phyloP scores from a whole-genome alignment of 2,329 filamentous ascomycete genomes.

The Curvularia eragrostidis region DNA sequence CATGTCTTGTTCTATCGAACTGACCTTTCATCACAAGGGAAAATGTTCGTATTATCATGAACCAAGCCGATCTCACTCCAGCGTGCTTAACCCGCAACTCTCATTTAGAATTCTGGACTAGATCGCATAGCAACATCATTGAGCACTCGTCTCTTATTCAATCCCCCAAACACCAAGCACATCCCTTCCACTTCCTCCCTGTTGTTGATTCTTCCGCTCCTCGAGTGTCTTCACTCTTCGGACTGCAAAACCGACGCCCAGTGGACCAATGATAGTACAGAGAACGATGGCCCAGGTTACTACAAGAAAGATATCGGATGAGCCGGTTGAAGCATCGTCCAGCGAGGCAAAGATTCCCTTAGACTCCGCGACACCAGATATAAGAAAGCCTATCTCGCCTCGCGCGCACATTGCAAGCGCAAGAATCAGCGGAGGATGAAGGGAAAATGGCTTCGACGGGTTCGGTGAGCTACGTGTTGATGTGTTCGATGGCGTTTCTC shows the following conservation, averaged over 20 bases:
- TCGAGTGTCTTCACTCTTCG: conserved; percentile 55
- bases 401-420: conserved; percentile 75
- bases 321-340: conserved; percentile 18
- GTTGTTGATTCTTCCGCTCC: conserved; percentile 35
- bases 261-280: conserved; percentile 62
- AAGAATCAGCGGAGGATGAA: conserved; percentile 72
- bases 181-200: conserved; percentile 48
- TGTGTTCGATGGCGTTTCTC: not conserved
- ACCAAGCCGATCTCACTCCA: no score
- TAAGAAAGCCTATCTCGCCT: conserved; percentile 82
- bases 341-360: conserved; percentile 55
- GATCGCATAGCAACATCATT: not conserved
- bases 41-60: no score
- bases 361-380: conserved; percentile 70
- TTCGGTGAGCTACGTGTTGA: conserved; percentile 23
- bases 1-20: no score
- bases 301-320: conserved; percentile 59
- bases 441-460: conserved; percentile 61
- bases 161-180: conserved; percentile 57
- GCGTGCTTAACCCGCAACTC: no score
- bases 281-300: conserved; percentile 65
- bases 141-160: conserved; percentile 8
- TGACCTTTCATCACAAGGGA: no score
- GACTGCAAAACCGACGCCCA: conserved; percentile 60
- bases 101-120: not conserved